These are phyloP conservation scores for Phytophthora pinifolia DNA, from an alignment of 352 stramenopile species.

Conservation along the genomic window DNA sequence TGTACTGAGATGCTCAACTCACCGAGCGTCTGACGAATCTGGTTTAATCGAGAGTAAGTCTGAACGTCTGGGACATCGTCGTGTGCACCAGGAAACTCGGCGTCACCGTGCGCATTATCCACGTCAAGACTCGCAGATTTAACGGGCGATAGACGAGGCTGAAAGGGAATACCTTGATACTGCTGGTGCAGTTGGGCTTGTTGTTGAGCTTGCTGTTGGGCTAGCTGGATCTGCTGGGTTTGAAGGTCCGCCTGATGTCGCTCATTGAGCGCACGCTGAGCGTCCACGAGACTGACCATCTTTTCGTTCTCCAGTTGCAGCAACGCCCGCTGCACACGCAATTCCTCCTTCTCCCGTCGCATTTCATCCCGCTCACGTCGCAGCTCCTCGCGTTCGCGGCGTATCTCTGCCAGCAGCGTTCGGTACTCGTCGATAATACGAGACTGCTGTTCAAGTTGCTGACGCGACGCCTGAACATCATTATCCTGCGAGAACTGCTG, in stretches of 20 bases:
- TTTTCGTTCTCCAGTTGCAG: slow-evolving; percentile 80
- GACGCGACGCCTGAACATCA: slow-evolving; percentile 15
- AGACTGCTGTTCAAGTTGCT: slow-evolving; percentile 26
- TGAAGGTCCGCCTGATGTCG: slow-evolving; percentile 57
- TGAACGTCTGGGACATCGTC: slow-evolving; percentile 11
- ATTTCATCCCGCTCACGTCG: slow-evolving; percentile 70
- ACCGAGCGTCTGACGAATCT: slow-evolving; percentile 29
- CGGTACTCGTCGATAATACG: slow-evolving; percentile 67
- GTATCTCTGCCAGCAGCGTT: slow-evolving; percentile 64
- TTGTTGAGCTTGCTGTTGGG: slow-evolving; percentile 21
- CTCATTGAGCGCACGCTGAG: slow-evolving; percentile 57
- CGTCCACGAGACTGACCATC: slow-evolving; percentile 62
- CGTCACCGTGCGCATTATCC: slow-evolving; percentile 2
- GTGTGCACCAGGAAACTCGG: slow-evolving; percentile 4
- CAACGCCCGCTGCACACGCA: slow-evolving; percentile 63
- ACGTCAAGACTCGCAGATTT: slow-evolving; percentile 18
- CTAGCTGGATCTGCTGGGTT: slow-evolving; percentile 29
- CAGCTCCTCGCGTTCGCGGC: slow-evolving; percentile 69
- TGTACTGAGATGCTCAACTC: slow-evolving; percentile 27
- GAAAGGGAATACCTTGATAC: slow-evolving; percentile 18
- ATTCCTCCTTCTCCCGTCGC: slow-evolving; percentile 66
- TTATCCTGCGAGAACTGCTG: slow-evolving; percentile 16
- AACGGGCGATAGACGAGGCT: slow-evolving; percentile 22
- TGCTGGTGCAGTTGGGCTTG: slow-evolving; percentile 28
- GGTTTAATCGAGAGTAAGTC: slow-evolving; percentile 25